Conservation (phyloP, 805 yeast genomes). For the Yarrowia yakushimensis region DNA sequence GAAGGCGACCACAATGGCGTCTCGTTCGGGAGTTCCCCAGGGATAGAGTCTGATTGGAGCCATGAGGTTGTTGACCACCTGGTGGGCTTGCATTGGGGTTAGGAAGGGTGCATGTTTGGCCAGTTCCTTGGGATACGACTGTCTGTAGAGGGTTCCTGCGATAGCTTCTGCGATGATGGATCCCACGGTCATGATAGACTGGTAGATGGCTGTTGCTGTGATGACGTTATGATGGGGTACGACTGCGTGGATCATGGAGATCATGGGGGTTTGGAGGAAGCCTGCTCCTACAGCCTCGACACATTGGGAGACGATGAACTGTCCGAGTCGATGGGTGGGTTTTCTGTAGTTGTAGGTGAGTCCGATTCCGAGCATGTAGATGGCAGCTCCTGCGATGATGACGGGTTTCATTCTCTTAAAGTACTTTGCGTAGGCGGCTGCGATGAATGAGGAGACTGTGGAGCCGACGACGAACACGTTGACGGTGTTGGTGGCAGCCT, state of each 20-base stretch:
- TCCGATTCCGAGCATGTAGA: conserved; percentile 64
- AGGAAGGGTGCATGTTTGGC: conserved; percentile 1
- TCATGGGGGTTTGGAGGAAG: conserved; percentile 62
- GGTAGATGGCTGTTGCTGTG: conserved; percentile 52
- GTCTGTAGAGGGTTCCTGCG: conserved; percentile 71
- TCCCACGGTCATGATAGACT: conserved; percentile 59
- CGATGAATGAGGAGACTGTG: conserved; percentile 3
- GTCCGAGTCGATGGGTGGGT: conserved; percentile 48
- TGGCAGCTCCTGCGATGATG: conserved; percentile 53
- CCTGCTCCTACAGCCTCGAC: conserved; percentile 72
- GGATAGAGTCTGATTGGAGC: background rate
- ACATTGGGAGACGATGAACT: conserved; percentile 64
- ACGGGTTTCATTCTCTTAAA: conserved; percentile 55
- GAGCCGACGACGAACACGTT: conserved; percentile 22
- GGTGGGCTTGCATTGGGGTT: background rate
- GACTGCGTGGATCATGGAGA: conserved; percentile 56
- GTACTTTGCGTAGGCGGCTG: conserved; percentile 19
- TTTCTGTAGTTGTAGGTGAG: conserved; percentile 55
- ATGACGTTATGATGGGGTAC: conserved; percentile 65
- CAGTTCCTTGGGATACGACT: conserved; percentile 46
- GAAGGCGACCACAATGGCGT: conserved; percentile 24
- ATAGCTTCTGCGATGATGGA: conserved; percentile 59
- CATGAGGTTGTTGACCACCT: conserved; percentile 1
- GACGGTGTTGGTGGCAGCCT: conserved; percentile 24
- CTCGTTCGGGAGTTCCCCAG: conserved; percentile 25